A percentile compares a stretch with the other conserved stretches of the same genome.
These are phyloP conservation scores for Solanum gandarillasii DNA, from an alignment of 257 asterid genomes.

Conservation along the genomic window DNA sequence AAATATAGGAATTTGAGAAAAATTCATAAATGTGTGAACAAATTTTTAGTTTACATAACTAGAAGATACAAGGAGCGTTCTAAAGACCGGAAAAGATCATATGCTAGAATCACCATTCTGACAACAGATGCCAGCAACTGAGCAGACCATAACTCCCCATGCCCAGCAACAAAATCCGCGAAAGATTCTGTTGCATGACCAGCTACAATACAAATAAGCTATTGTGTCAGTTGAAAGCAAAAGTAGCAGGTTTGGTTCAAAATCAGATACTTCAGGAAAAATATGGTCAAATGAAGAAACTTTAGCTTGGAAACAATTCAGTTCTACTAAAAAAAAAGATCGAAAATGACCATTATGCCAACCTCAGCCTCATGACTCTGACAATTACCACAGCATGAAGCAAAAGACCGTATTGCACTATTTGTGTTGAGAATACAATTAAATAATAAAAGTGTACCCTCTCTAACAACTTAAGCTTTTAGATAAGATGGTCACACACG, in stretches of 20 bases:
- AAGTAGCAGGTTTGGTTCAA: neutral
- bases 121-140: constrained; percentile 70
- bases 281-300: neutral
- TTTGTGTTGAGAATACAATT: neutral
- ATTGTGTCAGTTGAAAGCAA: neutral
- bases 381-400: neutral
- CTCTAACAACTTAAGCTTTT: neutral
- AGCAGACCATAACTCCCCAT: constrained; percentile 97
- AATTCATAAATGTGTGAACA: neutral
- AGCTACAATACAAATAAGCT: constrained; percentile 50
- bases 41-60: neutral
- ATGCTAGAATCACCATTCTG: constrained; percentile 53
- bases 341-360: neutral
- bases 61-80: neutral
- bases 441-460: neutral
- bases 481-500: neutral
- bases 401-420: neutral
- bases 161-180: constrained; percentile 95
- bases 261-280: neutral
- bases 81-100: neutral
- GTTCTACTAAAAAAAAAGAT: neutral
- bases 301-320: neutral
- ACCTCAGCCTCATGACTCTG: neutral
- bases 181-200: constrained; percentile 92
- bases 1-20: neutral